Evolutionary conservation across 495 filamentous ascomycete genomes (phyloP).

Genomic region (Lepidopterella palustris): DNA sequence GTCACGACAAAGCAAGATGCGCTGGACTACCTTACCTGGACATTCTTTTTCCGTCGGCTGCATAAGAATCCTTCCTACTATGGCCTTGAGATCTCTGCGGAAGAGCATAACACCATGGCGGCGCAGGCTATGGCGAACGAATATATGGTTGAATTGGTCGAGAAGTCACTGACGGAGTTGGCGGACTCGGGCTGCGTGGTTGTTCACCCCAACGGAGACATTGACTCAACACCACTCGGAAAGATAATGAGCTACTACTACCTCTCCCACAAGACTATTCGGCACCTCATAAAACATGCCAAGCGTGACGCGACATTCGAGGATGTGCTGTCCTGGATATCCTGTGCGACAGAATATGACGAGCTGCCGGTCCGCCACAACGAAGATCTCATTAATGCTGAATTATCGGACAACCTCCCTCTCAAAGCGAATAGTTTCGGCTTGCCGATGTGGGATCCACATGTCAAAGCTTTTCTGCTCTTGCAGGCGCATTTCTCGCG

Average conservation of each 20-base stretch:
- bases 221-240: conserved; percentile 81
- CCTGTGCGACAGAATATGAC: conserved; percentile 87
- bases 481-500: conserved; percentile 93
- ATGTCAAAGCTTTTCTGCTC: conserved; percentile 92
- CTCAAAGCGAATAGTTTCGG: conserved; percentile 62
- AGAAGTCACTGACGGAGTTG: conserved; percentile 73
- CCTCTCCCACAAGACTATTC: conserved; percentile 90
- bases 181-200: conserved; percentile 75
- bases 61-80: conserved; percentile 99
- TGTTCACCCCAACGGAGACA: conserved; percentile 76
- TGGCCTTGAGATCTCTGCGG: conserved; percentile 85
- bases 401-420: conserved; percentile 75
- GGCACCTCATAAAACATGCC: conserved; percentile 67
- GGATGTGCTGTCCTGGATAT: conserved; percentile 92
- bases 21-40: conserved; percentile 97
- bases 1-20: conserved; percentile 93
- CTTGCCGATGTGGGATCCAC: conserved; percentile 94
- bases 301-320: conserved; percentile 72
- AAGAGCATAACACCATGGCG: conserved; percentile 84
- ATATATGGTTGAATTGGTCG: conserved; percentile 87
- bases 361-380: conserved; percentile 98
- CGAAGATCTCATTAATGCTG: conserved; percentile 94
- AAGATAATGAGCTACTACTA: conserved; percentile 99
- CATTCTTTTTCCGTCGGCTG: conserved; percentile 94
- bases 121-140: conserved; percentile 82